Base-by-base conservation (phyloP, 768 basidiomycete genomes). In the Tricholoma sp. region DNA sequence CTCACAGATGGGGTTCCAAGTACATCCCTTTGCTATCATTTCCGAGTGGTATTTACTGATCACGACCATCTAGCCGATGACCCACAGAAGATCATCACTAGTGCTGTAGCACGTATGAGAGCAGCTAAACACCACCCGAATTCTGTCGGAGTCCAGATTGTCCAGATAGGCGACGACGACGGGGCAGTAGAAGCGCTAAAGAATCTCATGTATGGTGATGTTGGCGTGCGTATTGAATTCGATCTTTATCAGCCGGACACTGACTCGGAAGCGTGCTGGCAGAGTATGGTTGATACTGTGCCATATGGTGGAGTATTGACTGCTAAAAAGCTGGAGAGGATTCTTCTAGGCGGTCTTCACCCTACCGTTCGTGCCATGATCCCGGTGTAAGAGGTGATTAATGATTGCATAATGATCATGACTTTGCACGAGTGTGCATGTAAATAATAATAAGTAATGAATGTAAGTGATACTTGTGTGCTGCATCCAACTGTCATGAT, bases 211-310 rank as follows among this genome's bases (percentile, higher is more conserved):
- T 57, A 64, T 24, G 63, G 67, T n/a, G 63, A 66, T 34, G 62
- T 69, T 33, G 66, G 65, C 29, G 70, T 70, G 57, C 53, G 66
- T 52, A 0, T 37, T 33, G 10, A n/a, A 4, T 13, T 24, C 7
- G 2, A 18, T 3, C 13, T 34, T 8, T 8, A 33, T 9, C 12
- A n/a, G 5, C n/a, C 24, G n/a, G n/a, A 42, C 8, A n/a, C 9
- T 5, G 41, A 20, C 17, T 11, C 9, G 20, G 44, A 28, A 50
- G 31, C 17, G 45, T 47, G 41, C 18, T 36, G 18, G 7, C 54
- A 72, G 70, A 65, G 65, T 41, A 71, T 72, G 63, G 70, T 70
- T 2, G 71, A 71, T 47, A 68, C 67, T 4, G 63, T 72, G 15
- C 66, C 63, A 1, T 73, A 65, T 42, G 50, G 54, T n/a, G 66